Percentiles rank a stretch among this genome's conserved stretches.
These are phyloP conservation scores for Stevia rebaudiana DNA, from an alignment of 140 eudicot genomes.

Conservation along the genomic window DNA sequence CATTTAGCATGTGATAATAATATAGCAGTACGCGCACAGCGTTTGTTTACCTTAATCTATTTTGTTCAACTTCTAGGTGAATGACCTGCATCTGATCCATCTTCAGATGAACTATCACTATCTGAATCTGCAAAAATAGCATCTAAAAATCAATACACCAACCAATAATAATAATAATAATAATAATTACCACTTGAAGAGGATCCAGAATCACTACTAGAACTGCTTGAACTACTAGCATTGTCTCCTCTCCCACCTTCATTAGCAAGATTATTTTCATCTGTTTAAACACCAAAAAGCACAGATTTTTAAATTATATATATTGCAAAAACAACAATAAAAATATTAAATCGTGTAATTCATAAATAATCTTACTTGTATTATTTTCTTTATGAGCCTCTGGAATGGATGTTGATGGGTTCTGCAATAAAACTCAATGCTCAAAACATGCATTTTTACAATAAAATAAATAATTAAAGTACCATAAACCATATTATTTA, in stretches of 20 bases:
- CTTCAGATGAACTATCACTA: constrained; percentile 82
- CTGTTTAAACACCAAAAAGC: constrained; percentile 27
- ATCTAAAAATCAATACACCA: neutral
- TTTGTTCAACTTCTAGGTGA: constrained; percentile 49
- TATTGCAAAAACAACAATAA: neutral
- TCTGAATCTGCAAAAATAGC: constrained; percentile 67
- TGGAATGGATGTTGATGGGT: constrained; percentile 26
- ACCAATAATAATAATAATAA: neutral
- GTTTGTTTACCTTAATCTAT: constrained; percentile 33
- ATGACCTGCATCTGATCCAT: constrained; percentile 74
- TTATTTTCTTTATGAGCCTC: constrained; percentile 36
- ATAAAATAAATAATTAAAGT: neutral
- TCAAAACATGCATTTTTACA: neutral
- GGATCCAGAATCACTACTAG: constrained; percentile 94
- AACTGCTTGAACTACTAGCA: constrained; percentile 84
- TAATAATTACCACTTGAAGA: constrained; percentile 46
- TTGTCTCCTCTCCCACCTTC: constrained; percentile 49
- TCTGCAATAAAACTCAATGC: constrained; percentile 39
- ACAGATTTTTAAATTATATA: neutral
- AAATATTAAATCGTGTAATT: neutral
- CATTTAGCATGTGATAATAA: neutral
- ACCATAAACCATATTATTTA: neutral
- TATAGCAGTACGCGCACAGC: neutral
- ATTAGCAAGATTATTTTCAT: constrained; percentile 28
- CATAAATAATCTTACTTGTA: constrained; percentile 37